These are phyloP conservation scores for Teratosphaeria pseudoeucalypti DNA, from an alignment of 2,329 filamentous ascomycete species.

Conservation along the genomic window DNA sequence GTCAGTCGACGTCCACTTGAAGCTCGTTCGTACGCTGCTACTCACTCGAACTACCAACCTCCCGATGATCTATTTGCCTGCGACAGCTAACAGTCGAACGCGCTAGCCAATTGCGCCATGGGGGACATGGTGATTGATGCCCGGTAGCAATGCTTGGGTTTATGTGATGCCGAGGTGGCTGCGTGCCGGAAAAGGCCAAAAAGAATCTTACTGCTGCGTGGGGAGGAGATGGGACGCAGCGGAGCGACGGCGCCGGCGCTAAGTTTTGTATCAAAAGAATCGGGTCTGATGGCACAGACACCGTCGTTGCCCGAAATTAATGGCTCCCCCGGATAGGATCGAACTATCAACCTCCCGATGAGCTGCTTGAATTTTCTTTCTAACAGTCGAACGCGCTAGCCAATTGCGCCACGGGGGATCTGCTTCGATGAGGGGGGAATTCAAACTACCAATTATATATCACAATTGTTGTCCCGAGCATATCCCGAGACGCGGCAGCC, in stretches of 20 bases:
- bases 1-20: background rate
- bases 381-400: conserved; percentile 6
- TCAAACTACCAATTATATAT: background rate
- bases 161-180: background rate
- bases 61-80: background rate
- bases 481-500: too few relatives aligned
- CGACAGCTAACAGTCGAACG: conserved; percentile 3
- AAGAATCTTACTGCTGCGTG: background rate
- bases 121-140: background rate
- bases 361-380: background rate
- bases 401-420: conserved; percentile 1
- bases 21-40: background rate
- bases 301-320: too few relatives aligned
- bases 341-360: conserved; percentile 6
- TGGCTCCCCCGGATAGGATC: conserved; percentile 4
- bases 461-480: background rate
- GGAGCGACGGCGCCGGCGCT: background rate
- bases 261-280: too few relatives aligned
- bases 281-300: too few relatives aligned
- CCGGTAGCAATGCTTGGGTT: background rate
- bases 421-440: background rate
- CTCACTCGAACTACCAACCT: conserved; percentile 5
- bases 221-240: background rate
- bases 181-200: background rate
- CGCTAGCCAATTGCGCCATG: conserved; percentile 4